phyloP scores from a whole-genome alignment of 768 basidiomycete species.

The Kwoniella dendrophila region DNA sequence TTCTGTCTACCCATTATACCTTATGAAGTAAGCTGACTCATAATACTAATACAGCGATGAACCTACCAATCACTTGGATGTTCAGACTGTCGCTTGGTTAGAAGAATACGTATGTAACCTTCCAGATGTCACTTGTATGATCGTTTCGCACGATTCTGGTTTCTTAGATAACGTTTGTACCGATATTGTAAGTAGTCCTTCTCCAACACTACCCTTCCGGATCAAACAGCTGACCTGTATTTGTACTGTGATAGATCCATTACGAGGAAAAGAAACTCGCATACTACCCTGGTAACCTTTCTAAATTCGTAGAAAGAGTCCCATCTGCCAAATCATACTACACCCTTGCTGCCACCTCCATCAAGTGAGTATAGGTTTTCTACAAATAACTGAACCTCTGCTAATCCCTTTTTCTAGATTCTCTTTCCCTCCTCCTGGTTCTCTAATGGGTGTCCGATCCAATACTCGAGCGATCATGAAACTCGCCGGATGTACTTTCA shows the following conservation, averaged over 20 bases:
- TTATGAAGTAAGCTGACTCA: neutral
- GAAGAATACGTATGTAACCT: constrained; percentile 82
- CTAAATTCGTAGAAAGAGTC: constrained; percentile 81
- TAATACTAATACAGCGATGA: constrained; percentile 25
- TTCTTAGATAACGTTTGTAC: constrained; percentile 95
- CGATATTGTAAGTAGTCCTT: constrained; percentile 64
- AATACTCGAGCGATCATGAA: constrained; percentile 95
- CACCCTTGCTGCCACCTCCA: constrained; percentile 85
- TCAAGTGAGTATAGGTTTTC: constrained; percentile 62
- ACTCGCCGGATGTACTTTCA: constrained; percentile 86
- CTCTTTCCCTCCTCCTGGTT: constrained; percentile 91
- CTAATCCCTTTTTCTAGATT: too few species aligned
- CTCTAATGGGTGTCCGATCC: constrained; percentile 94
- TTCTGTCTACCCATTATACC: neutral
- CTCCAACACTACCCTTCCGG: neutral
- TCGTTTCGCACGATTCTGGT: constrained; percentile 95
- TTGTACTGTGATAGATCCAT: constrained; percentile 64
- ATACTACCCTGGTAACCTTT: constrained; percentile 91
- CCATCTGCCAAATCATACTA: constrained; percentile 97
- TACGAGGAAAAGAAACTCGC: constrained; percentile 96
- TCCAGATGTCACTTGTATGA: constrained; percentile 82
- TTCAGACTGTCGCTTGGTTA: constrained; percentile 83
- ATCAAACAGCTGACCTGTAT: neutral
- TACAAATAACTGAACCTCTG: neutral
- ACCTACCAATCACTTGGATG: constrained; percentile 58